phyloP scores from a whole-genome alignment of 75 land plant genomes.

The Pinus albicaulis region DNA sequence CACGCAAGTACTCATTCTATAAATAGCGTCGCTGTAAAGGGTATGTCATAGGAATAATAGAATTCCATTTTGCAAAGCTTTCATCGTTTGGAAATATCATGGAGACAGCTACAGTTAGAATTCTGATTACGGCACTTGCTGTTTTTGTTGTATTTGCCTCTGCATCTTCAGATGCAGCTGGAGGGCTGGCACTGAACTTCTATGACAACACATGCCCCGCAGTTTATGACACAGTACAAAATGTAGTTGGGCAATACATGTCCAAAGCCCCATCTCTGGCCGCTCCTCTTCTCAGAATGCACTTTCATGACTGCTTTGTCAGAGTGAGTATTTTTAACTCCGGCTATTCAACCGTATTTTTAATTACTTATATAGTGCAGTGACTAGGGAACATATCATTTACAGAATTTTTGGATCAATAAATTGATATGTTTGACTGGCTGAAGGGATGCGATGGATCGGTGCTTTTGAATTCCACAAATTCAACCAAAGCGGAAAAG shows the following conservation, averaged over 20 bases:
- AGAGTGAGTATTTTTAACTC: background rate
- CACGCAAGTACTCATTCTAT: too few relatives aligned
- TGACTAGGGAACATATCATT: too few relatives aligned
- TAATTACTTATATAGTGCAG: too few relatives aligned
- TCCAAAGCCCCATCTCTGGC: slow-evolving; percentile 29
- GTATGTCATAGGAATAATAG: too few relatives aligned
- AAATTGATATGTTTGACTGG: background rate
- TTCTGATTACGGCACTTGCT: too few relatives aligned
- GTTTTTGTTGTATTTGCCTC: too few relatives aligned
- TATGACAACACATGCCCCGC: slow-evolving; percentile 53
- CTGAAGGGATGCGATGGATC: slow-evolving; percentile 60
- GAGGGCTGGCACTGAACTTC: slow-evolving; percentile 21
- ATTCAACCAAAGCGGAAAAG: slow-evolving; percentile 34
- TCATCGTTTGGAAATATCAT: too few relatives aligned
- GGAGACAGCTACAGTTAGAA: too few relatives aligned
- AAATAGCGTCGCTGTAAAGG: too few relatives aligned
- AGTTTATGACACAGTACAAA: slow-evolving; percentile 47
- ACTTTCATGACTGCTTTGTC: slow-evolving; percentile 45
- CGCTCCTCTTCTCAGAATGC: slow-evolving; percentile 25
- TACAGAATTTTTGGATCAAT: background rate
- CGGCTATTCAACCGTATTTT: too few relatives aligned
- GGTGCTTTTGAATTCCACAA: slow-evolving; percentile 43
- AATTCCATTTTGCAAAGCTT: too few relatives aligned
- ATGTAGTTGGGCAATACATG: slow-evolving; percentile 40
- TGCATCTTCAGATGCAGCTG: background rate